Evolutionary conservation across 805 yeast genomes (phyloP).

Genomic region (Wickerhamomyces queroliae): DNA sequence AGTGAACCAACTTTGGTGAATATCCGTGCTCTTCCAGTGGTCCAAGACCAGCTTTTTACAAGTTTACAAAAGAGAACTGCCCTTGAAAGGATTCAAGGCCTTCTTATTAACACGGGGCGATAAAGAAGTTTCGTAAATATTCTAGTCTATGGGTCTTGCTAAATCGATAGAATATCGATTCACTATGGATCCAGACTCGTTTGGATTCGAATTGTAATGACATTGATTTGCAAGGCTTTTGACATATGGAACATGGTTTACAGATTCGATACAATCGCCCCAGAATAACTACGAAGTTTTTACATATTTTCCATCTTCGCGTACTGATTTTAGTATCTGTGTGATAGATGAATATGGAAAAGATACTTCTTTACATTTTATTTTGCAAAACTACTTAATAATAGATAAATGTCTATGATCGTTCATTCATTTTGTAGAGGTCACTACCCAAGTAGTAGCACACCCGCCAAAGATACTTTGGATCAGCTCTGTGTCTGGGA

Average conservation of each 20-base stretch:
- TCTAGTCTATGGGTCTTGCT: not conserved
- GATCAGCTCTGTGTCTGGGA: constrained; percentile 25
- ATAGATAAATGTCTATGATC: constrained; percentile 1
- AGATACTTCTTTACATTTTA: constrained; percentile 66
- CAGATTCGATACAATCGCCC: constrained; percentile 56
- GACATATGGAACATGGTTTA: constrained; percentile 9
- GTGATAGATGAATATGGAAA: constrained; percentile 72
- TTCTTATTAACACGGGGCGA: not conserved
- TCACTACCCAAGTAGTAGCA: constrained; percentile 61
- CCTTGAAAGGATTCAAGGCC: constrained; percentile 1
- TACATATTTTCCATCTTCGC: constrained; percentile 80
- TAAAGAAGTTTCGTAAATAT: constrained; percentile 3
- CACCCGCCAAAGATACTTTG: constrained; percentile 50
- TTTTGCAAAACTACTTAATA: too few species aligned
- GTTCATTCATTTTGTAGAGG: constrained; percentile 8
- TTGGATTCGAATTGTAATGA: not conserved
- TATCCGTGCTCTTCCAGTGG: too few species aligned
- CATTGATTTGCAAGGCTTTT: not conserved
- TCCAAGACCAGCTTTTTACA: too few species aligned
- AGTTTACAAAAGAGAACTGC: not conserved
- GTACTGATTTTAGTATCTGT: constrained; percentile 16
- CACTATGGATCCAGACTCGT: not conserved
- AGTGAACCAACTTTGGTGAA: too few species aligned
- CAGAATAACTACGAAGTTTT: constrained; percentile 51
- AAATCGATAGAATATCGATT: not conserved